Percentiles rank a stretch among this genome's conserved stretches.
Conservation (phyloP, 2,329 filamentous ascomycete species). For the Passalora sequoiae region DNA sequence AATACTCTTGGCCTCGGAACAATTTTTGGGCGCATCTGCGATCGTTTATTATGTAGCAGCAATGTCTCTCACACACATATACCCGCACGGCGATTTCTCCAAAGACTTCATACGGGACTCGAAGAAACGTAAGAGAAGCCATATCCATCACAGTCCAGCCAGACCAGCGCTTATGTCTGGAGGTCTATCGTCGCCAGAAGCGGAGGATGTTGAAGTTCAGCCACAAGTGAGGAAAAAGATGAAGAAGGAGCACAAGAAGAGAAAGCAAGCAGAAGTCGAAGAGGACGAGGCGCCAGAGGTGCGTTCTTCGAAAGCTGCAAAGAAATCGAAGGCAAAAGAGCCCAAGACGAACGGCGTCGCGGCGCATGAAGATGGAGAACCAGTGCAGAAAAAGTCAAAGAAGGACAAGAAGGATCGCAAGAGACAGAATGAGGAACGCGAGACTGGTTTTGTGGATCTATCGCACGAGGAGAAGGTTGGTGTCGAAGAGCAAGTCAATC, state of each 20-base stretch:
- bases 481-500: slow-evolving; percentile 28
- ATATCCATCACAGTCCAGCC: slow-evolving; percentile 15
- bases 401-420: slow-evolving; percentile 19
- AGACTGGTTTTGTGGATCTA: slow-evolving; percentile 7
- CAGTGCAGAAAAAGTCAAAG: slow-evolving; percentile 24
- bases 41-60: too few relatives aligned
- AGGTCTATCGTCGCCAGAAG: slow-evolving; percentile 28
- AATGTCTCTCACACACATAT: background rate
- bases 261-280: slow-evolving; percentile 22
- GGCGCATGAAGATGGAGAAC: slow-evolving; percentile 18
- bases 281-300: slow-evolving; percentile 5
- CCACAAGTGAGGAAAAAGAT: slow-evolving; percentile 22
- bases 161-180: slow-evolving; percentile 34
- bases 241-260: slow-evolving; percentile 34
- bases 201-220: slow-evolving; percentile 22
- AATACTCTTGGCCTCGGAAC: background rate
- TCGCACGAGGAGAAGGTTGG: slow-evolving; percentile 18
- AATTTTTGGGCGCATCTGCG: too few relatives aligned
- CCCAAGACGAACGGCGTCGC: slow-evolving; percentile 13
- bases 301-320: slow-evolving; percentile 6
- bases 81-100: slow-evolving; percentile 16
- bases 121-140: slow-evolving; percentile 23
- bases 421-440: slow-evolving; percentile 10
- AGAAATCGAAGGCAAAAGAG: slow-evolving; percentile 5
- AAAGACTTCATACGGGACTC: slow-evolving; percentile 27